Evolutionary conservation across 768 basidiomycete species (phyloP).

Genomic region (Daedalea quercina): DNA sequence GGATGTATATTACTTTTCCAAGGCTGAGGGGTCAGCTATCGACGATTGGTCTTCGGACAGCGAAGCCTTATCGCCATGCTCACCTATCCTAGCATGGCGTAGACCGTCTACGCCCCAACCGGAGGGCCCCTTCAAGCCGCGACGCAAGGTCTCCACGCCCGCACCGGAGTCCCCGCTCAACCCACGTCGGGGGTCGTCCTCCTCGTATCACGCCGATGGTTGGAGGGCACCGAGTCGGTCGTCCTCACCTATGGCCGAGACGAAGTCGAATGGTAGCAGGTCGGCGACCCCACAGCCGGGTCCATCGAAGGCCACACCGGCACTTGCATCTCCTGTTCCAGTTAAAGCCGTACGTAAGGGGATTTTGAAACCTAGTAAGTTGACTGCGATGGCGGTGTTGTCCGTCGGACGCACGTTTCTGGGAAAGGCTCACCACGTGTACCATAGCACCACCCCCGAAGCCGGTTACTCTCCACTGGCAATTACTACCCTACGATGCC

Average conservation of each 20-base stretch:
- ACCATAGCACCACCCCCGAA: constrained; percentile 1
- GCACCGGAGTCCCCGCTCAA: constrained; percentile 6
- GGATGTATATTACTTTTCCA: constrained; percentile 2
- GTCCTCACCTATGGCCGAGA: background rate
- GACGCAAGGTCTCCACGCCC: constrained; percentile 7
- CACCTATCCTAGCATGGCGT: constrained; percentile 7
- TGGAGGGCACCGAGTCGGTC: background rate
- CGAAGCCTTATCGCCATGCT: constrained; percentile 7
- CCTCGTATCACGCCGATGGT: background rate
- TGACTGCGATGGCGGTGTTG: background rate
- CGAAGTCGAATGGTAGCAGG: background rate
- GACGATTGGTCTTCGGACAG: constrained; percentile 12
- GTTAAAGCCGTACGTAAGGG: constrained; percentile 7
- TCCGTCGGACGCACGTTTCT: background rate
- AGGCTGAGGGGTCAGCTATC: constrained; percentile 2
- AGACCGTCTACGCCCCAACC: constrained; percentile 3
- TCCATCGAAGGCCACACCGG: background rate
- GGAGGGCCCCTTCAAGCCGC: background rate
- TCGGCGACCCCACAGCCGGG: constrained; percentile 1
- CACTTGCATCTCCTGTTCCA: background rate
- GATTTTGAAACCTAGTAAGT: constrained; percentile 13
- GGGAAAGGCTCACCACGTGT: constrained; percentile 4
- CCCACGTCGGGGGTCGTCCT: constrained; percentile 7
- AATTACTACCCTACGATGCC: constrained; percentile 11
- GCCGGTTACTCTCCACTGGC: constrained; percentile 17